phyloP scores from a whole-genome alignment of 208 protist species.

The Sergeia podlipaevii region DNA sequence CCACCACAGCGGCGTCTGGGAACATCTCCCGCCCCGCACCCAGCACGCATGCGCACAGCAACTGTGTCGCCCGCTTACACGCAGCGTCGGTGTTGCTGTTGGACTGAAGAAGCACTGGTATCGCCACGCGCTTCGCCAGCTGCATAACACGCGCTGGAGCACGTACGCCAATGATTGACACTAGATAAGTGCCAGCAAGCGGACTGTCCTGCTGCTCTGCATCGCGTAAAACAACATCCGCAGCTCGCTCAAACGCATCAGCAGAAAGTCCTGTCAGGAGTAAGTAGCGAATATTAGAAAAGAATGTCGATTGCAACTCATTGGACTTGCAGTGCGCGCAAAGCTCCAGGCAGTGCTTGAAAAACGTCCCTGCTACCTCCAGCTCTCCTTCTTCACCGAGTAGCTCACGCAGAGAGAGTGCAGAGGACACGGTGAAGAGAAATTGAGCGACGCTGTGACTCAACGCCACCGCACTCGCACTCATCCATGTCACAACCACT shows the following conservation, averaged over 20 bases:
- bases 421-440: constrained; percentile 14
- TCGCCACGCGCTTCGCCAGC: constrained; percentile 23
- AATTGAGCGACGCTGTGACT: constrained; percentile 5
- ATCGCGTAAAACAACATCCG: too few species aligned
- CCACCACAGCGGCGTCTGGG: constrained; percentile 11
- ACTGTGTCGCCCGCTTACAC: constrained; percentile 26
- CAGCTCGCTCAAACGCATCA: too few species aligned
- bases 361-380: constrained; percentile 10
- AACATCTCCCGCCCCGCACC: constrained; percentile 24
- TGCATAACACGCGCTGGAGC: constrained; percentile 28
- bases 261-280: too few species aligned
- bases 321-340: too few species aligned
- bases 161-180: constrained; percentile 26
- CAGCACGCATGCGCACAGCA: constrained; percentile 37
- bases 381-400: constrained; percentile 22
- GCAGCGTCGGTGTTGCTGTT: constrained; percentile 15
- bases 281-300: too few species aligned
- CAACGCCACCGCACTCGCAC: constrained; percentile 16
- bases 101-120: constrained; percentile 26
- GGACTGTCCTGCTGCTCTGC: too few species aligned
- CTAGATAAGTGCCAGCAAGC: too few species aligned
- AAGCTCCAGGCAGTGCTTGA: too few species aligned
- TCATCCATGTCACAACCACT: constrained; percentile 22
- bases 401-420: constrained; percentile 13
- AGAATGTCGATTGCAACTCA: too few species aligned